Percentiles rank a stretch among this genome's conserved stretches.
These are phyloP conservation scores for Ogataea philodendri DNA, from an alignment of 805 yeast species.

Conservation along the genomic window DNA sequence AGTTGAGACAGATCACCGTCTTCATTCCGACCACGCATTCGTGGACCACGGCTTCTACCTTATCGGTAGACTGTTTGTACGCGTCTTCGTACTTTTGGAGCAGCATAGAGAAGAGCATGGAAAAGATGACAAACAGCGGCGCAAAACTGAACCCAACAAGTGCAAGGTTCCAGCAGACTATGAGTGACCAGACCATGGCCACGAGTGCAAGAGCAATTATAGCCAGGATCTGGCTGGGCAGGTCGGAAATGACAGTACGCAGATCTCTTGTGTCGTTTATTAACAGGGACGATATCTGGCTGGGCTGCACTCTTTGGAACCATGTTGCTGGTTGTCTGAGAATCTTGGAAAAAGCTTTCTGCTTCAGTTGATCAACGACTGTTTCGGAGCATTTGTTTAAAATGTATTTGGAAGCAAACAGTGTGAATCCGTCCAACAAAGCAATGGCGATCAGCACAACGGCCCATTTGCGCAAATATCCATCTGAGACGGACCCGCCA, in stretches of 20 bases:
- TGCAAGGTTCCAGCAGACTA: conserved; percentile 82
- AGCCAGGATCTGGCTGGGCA: conserved; percentile 53
- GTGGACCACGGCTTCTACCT: conserved; percentile 48
- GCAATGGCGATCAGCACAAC: conserved; percentile 62
- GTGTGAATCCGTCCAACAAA: conserved; percentile 54
- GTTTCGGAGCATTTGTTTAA: conserved; percentile 61
- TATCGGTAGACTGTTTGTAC: conserved; percentile 57
- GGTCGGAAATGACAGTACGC: conserved; percentile 60
- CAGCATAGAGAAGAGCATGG: conserved; percentile 50
- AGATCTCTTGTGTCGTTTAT: conserved; percentile 83
- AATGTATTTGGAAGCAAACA: conserved; percentile 48
- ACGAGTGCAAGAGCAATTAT: conserved; percentile 51
- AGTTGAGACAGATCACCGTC: conserved; percentile 58
- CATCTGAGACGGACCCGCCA: conserved; percentile 26
- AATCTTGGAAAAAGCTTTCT: conserved; percentile 45
- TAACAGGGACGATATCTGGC: conserved; percentile 61
- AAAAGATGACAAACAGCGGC: conserved; percentile 56
- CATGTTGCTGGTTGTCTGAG: conserved; percentile 52
- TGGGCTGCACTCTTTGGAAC: conserved; percentile 45
- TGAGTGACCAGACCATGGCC: conserved; percentile 77
- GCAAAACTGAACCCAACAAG: conserved; percentile 76
- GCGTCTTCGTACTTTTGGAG: conserved; percentile 54
- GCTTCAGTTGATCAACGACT: conserved; percentile 61
- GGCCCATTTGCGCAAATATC: conserved; percentile 61
- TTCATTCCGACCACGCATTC: conserved; percentile 59